Conservation (phyloP, 345 rosid genomes). For the Gossypium ekmanianum region DNA sequence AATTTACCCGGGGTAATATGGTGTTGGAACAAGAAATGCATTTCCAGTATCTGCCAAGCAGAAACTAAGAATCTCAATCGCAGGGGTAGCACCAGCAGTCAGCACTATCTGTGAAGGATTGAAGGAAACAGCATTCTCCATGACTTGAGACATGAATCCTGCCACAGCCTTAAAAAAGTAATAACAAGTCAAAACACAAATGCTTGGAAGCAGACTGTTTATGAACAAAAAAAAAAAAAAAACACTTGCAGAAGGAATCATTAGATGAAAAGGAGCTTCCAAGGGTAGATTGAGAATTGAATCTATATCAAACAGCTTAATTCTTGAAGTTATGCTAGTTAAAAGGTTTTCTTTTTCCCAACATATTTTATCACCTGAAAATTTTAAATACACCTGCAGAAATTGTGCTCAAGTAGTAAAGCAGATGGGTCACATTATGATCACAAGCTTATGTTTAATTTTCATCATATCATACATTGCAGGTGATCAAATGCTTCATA, state of each 20-base stretch:
- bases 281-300: neutral
- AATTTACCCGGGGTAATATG: slow-evolving; percentile 66
- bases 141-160: slow-evolving; percentile 67
- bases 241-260: neutral
- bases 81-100: slow-evolving; percentile 70
- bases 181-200: slow-evolving; percentile 13
- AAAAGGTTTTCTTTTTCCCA: neutral
- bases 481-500: neutral
- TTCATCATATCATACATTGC: neutral
- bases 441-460: neutral
- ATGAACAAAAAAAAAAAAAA: neutral
- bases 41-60: slow-evolving; percentile 91
- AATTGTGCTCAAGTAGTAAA: neutral
- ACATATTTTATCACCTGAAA: neutral
- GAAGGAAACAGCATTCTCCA: slow-evolving; percentile 50
- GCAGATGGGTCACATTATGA: neutral
- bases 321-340: neutral
- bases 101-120: slow-evolving; percentile 62
- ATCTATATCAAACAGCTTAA: neutral
- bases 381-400: neutral
- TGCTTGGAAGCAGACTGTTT: neutral
- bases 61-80: slow-evolving; percentile 78
- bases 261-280: neutral
- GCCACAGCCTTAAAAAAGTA: slow-evolving; percentile 58
- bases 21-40: slow-evolving; percentile 93